Percentiles rank a stretch among this genome's conserved stretches.
Conservation (phyloP, 257 asterid species). For the Thymus mandschuricus region DNA sequence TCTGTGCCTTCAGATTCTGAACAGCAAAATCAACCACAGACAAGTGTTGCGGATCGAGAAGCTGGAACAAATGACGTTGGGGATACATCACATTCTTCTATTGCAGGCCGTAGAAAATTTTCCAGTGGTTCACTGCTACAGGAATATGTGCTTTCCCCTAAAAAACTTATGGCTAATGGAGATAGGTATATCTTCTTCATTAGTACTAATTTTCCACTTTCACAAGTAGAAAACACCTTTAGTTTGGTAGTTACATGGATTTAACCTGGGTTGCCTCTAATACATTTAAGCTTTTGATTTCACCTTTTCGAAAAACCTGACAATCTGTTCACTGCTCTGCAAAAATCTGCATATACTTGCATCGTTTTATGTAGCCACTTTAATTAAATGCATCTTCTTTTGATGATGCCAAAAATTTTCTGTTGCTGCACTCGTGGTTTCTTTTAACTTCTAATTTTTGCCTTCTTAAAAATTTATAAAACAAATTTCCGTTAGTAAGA, state of each 20-base stretch:
- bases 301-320: conserved; percentile 6
- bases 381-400: background rate
- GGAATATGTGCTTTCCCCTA: conserved; percentile 63
- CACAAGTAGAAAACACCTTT: background rate
- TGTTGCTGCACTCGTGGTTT: background rate
- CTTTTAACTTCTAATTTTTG: background rate
- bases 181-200: conserved; percentile 58
- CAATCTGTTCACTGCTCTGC: background rate
- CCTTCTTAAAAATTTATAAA: conserved; percentile 13
- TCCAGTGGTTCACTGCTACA: conserved; percentile 64
- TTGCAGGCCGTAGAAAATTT: conserved; percentile 53
- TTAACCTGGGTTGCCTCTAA: background rate
- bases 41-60: conserved; percentile 48
- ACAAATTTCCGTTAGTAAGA: background rate
- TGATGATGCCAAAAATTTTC: background rate
- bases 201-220: background rate
- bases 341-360: conserved; percentile 11
- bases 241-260: conserved; percentile 14
- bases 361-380: background rate
- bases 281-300: conserved; percentile 12
- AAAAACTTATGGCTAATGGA: conserved; percentile 59
- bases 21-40: conserved; percentile 42
- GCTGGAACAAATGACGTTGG: conserved; percentile 49
- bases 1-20: conserved; percentile 54
- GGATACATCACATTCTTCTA: conserved; percentile 50